These are phyloP conservation scores for Paramecium biaurelia DNA, from an alignment of 73 alveolate species.

Conservation along the genomic window DNA sequence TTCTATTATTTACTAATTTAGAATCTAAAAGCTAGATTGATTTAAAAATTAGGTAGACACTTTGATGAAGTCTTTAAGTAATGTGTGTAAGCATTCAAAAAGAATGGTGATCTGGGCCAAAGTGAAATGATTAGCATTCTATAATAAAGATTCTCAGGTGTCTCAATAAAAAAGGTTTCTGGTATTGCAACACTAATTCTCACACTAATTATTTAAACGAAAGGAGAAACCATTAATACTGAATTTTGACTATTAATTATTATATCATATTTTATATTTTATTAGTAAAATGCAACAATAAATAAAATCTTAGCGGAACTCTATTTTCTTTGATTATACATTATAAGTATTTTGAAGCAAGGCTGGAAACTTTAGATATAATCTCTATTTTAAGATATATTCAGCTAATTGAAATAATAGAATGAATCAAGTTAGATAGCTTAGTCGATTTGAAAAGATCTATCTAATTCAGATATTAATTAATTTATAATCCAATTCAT, in stretches of 20 bases:
- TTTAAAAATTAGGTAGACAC: constrained; percentile 9
- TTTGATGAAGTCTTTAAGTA: not conserved
- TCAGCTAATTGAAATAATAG: not conserved
- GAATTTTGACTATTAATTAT: not conserved
- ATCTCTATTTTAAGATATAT: too few species aligned
- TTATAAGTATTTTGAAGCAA: too few species aligned
- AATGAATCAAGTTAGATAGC: not conserved
- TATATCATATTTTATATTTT: not conserved
- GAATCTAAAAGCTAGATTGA: not conserved
- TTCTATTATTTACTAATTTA: not conserved
- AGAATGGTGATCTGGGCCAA: not conserved
- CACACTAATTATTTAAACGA: not conserved
- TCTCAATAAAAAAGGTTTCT: not conserved
- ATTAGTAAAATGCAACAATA: too few species aligned
- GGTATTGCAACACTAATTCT: not conserved
- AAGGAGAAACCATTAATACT: constrained; percentile 27
- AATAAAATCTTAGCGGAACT: too few species aligned
- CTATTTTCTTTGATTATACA: too few species aligned
- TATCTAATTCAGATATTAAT: not conserved
- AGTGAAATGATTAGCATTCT: not conserved
- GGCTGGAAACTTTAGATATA: too few species aligned
- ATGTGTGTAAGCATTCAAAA: not conserved
- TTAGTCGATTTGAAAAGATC: not conserved
- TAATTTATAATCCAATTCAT: too few species aligned
- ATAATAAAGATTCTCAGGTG: not conserved